Base-by-base conservation (phyloP, 2,329 filamentous ascomycete genomes). In the Fusarium sp. region DNA sequence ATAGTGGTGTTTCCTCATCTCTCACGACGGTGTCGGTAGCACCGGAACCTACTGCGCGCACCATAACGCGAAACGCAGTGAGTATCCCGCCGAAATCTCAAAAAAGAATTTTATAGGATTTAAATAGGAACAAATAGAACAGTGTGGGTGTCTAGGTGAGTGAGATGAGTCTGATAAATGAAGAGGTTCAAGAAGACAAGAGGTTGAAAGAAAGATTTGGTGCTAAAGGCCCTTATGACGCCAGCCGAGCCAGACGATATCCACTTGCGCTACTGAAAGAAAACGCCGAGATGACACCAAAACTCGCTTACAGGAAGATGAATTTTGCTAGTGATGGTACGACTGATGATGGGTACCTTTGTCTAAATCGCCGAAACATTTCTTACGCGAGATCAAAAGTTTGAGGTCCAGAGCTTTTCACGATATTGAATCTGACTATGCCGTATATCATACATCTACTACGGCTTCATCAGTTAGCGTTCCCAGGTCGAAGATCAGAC, bases 1-100 rank as follows among this genome's bases (percentile, higher is more conserved):
- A 44, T 4, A 73, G 33, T 19, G 71, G 71, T 32, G 71, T 65
- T 40, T 73, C 68, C 33, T 73, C 71, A 6, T 71, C 56, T 48
- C 52, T 57, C 15, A 41, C 23, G 6, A 10, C 48, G 14, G 33
- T 58, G 45, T 35, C 10, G 23, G 10, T 27, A 41, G 39, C 52
- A 43, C 33, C 13, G 4, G 19, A 8, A 10, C 30, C 32, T 40
- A 17, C 11, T 37, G 14, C 49, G n/a, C 44, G 45, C 19, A 53
- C 51, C 67, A 71, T 69, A 30, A 23, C 17, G 37, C 22, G 15
- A 23, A 32, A 4, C 7, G 10, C 6, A 11, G 9, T 22, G 25
- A 2, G 22, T 4, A n/a, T 20, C 10, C 20, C 22, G 11, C 27
- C 19, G 4, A 14, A 11, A 15, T 1, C 17, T 4, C n/a, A 19